These are phyloP conservation scores for Cladobotryum mycophilum DNA, from an alignment of 2,329 filamentous ascomycete genomes.

Conservation along the genomic window DNA sequence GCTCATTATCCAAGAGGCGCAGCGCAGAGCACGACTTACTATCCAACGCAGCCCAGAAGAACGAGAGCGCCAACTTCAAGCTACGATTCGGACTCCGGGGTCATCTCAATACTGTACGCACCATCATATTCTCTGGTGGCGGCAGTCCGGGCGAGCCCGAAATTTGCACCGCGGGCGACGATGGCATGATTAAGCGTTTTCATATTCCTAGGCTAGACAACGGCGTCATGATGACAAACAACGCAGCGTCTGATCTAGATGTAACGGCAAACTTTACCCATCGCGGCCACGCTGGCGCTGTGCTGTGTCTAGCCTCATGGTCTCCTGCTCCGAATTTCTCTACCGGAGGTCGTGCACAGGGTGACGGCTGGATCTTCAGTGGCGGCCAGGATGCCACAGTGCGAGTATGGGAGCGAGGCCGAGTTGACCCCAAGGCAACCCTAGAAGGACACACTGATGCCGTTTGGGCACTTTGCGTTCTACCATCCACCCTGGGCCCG, in stretches of 20 bases:
- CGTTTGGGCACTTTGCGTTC: constrained; percentile 89
- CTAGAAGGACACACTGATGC: constrained; percentile 92
- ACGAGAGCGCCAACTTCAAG: constrained; percentile 76
- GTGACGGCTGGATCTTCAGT: constrained; percentile 98
- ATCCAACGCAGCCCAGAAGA: constrained; percentile 47
- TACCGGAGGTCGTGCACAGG: constrained; percentile 77
- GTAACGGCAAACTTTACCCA: constrained; percentile 93
- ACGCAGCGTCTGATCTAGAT: constrained; percentile 71
- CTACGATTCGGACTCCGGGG: constrained; percentile 86
- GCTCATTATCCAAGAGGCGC: constrained; percentile 66
- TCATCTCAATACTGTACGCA: constrained; percentile 87
- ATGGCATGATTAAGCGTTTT: constrained; percentile 94
- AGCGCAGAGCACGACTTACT: constrained; percentile 62
- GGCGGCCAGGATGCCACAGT: constrained; percentile 91
- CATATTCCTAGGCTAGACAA: constrained; percentile 78
- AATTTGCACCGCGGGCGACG: constrained; percentile 92
- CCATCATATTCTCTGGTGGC: constrained; percentile 93
- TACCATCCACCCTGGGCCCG: constrained; percentile 73
- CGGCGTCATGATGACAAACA: constrained; percentile 38
- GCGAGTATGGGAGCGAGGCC: constrained; percentile 88
- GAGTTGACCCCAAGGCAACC: constrained; percentile 91
- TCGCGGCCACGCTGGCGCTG: constrained; percentile 83
- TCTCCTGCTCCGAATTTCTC: constrained; percentile 83
- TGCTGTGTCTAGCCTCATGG: constrained; percentile 81
- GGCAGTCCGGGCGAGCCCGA: constrained; percentile 94